Base-by-base conservation (phyloP, 352 stramenopile species). In the Peronospora belbahrii region DNA sequence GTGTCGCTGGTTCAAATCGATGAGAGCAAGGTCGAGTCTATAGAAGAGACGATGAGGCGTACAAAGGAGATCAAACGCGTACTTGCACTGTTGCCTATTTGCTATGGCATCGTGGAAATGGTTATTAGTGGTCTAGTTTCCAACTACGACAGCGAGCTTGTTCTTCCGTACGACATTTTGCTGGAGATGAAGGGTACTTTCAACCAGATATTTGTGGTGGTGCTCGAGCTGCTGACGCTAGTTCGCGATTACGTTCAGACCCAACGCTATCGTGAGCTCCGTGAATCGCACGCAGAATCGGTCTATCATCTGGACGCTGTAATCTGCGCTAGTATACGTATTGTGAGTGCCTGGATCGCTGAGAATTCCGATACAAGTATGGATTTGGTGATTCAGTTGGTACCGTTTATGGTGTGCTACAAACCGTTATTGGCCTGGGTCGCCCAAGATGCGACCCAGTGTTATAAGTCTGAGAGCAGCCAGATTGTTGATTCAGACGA, bases 391-490 rank as follows among this genome's bases (percentile, higher is more conserved):
- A 67, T 91, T 38, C 65, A 84, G 14, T 33, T 91, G 22, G 40
- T 90, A 15, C 79, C 82, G 9, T 94, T 91, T 41, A 73, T 94
- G 41, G 70, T 94, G 10, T 83, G 72, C 49, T 94, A 87, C 56
- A 72, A 69, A 18, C 67, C 76, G 9, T 52, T 81, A 15, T 13
- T 59, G 17, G 48, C 44, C 14, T 61, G 33, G 38, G 40, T 36
- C 19, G 30, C 40, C 7, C 28, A 59, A 35, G 46, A 61, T 58
- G 39, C 48, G 14, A 24, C 39, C 36, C 27, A 52, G 24, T 5
- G 20, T 3, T 57, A 40, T 4, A 44, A 50, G 8, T 52, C 31
- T 4, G 38, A 46, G 2, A 52, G 48, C 9, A 48, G 55, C 44
- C 46, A 79, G 15, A 41, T 50, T 19, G 14, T 70, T 6, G 67